These are phyloP conservation scores for Exophiala phaeomuriformis DNA, from an alignment of 2,329 filamentous ascomycete genomes.

Conservation along the genomic window DNA sequence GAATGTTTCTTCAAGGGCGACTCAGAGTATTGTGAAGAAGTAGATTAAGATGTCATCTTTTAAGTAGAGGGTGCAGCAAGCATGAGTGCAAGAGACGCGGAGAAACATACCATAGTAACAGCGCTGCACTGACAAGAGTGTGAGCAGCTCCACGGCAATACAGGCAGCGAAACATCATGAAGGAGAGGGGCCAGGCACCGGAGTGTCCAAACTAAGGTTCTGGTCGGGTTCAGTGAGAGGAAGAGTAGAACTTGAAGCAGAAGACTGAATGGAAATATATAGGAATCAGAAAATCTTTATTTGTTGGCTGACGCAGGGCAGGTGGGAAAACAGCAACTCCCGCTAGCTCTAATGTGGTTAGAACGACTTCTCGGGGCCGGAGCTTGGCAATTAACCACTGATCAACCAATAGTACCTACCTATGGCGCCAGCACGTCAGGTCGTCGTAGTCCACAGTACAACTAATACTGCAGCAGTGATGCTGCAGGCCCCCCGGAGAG, in stretches of 20 bases:
- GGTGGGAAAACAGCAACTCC: too few species aligned
- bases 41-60: slow-evolving; percentile 52
- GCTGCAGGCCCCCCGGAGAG: too few species aligned
- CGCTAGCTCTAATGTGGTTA: too few species aligned
- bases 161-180: not conserved
- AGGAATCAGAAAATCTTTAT: too few species aligned
- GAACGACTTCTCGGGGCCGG: too few species aligned
- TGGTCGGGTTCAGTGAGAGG: too few species aligned
- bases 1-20: slow-evolving; percentile 60
- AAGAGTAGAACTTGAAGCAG: not conserved
- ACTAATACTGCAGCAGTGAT: too few species aligned
- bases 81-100: not conserved
- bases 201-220: not conserved
- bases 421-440: too few species aligned
- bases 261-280: not conserved
- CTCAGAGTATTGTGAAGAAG: slow-evolving; percentile 60
- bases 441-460: too few species aligned
- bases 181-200: not conserved
- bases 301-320: too few species aligned
- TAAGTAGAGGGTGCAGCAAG: slow-evolving; percentile 5
- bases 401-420: too few species aligned
- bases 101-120: not conserved
- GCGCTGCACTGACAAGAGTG: not conserved
- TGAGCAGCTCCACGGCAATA: not conserved
- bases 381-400: too few species aligned